Evolutionary conservation across 495 filamentous ascomycete genomes (phyloP).

Genomic region (Aeminium ludgeri): DNA sequence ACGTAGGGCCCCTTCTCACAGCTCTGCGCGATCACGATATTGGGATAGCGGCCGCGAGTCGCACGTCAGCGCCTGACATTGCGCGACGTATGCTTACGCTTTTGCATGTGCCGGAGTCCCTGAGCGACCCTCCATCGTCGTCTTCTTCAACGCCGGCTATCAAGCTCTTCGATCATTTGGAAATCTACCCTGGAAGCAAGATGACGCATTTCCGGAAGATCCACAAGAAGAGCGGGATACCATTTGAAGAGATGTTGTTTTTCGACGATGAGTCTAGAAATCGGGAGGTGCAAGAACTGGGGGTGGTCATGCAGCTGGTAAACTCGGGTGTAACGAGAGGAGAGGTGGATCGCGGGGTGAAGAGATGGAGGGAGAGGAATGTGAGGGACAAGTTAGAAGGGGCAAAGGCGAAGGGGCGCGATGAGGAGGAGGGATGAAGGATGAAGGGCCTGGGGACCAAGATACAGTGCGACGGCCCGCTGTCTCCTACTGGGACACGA

Average conservation of each 20-base stretch:
- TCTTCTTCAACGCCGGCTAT: conserved; percentile 37
- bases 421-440: too few relatives aligned
- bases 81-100: conserved; percentile 65
- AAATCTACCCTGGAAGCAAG: conserved; percentile 85
- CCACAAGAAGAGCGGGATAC: conserved; percentile 47
- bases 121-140: conserved; percentile 12
- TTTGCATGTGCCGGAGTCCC: conserved; percentile 43
- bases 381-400: neutral
- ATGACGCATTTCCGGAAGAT: conserved; percentile 64
- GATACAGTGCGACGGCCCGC: too few relatives aligned
- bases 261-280: conserved; percentile 92
- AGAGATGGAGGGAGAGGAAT: conserved; percentile 61
- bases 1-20: conserved; percentile 56
- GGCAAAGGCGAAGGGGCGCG: too few relatives aligned
- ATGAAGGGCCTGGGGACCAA: too few relatives aligned
- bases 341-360: conserved; percentile 65
- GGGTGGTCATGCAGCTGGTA: conserved; percentile 70
- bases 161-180: conserved; percentile 66
- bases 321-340: conserved; percentile 59
- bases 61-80: conserved; percentile 65
- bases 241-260: conserved; percentile 78
- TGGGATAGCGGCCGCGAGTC: conserved; percentile 58
- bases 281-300: conserved; percentile 58
- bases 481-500: too few relatives aligned
- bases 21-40: conserved; percentile 40